Evolutionary conservation across 2,329 filamentous ascomycete genomes (phyloP).

Genomic region (Alternaria consortialis): DNA sequence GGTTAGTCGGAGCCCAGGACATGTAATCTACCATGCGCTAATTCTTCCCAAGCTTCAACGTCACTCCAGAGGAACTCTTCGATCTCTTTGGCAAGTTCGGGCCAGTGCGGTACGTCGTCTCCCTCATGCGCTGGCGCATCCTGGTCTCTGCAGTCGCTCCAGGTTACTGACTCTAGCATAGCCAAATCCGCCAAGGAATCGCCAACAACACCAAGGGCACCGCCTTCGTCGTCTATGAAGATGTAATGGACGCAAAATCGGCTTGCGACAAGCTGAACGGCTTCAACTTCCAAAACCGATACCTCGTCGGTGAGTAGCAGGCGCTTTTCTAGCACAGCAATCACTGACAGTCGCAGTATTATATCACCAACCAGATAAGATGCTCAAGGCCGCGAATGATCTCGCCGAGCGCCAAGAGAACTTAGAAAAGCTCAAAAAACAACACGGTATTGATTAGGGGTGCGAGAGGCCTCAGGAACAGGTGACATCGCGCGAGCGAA

Average conservation of each 20-base stretch:
- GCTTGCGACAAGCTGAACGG: slow-evolving; percentile 99
- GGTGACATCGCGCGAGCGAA: slow-evolving; percentile 45
- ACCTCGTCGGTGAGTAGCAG: slow-evolving; percentile 82
- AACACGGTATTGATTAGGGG: slow-evolving; percentile 95
- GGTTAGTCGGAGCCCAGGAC: slow-evolving; percentile 61
- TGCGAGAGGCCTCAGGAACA: slow-evolving; percentile 59
- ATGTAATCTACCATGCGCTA: slow-evolving; percentile 15
- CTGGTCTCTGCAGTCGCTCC: background rate
- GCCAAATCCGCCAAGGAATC: slow-evolving; percentile 98
- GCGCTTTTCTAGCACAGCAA: slow-evolving; percentile 11
- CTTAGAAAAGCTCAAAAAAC: slow-evolving; percentile 96
- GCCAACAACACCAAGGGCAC: slow-evolving; percentile 97
- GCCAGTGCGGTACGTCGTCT: slow-evolving; percentile 79
- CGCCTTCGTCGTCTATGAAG: slow-evolving; percentile 98
- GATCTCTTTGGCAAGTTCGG: slow-evolving; percentile 99
- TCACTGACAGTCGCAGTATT: slow-evolving; percentile 60
- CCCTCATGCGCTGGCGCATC: slow-evolving; percentile 16
- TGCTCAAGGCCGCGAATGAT: slow-evolving; percentile 89
- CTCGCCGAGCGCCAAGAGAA: slow-evolving; percentile 93
- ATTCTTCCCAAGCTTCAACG: slow-evolving; percentile 80
- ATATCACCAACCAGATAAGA: slow-evolving; percentile 81
- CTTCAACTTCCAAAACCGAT: slow-evolving; percentile 99
- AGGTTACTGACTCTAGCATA: slow-evolving; percentile 53
- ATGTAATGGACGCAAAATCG: slow-evolving; percentile 98
- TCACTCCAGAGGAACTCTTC: slow-evolving; percentile 96